Evolutionary conservation across 2,329 filamentous ascomycete genomes (phyloP).

Genomic region (Alternaria longipes): DNA sequence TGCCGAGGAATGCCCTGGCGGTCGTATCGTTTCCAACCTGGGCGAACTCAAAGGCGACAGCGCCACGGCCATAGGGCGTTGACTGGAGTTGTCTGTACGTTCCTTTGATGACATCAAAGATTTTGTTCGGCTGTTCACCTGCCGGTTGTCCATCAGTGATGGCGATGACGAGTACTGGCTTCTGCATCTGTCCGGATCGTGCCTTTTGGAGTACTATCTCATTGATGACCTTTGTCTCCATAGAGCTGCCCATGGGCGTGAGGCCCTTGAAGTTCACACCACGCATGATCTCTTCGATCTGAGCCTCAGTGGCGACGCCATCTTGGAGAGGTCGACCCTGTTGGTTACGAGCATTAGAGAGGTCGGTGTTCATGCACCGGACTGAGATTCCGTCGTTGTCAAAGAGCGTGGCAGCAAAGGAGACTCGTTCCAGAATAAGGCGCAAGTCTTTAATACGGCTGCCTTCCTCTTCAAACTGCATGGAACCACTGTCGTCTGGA

Average conservation of each 20-base stretch:
- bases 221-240: slow-evolving; percentile 71
- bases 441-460: slow-evolving; percentile 72
- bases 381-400: slow-evolving; percentile 73
- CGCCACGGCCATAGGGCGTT: slow-evolving; percentile 65
- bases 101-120: slow-evolving; percentile 66
- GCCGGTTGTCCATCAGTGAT: slow-evolving; percentile 74
- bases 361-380: slow-evolving; percentile 74
- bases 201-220: slow-evolving; percentile 66
- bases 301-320: slow-evolving; percentile 64
- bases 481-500: slow-evolving; percentile 72
- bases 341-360: slow-evolving; percentile 37
- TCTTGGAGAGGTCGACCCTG: slow-evolving; percentile 57
- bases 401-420: slow-evolving; percentile 73
- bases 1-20: slow-evolving; percentile 69
- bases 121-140: slow-evolving; percentile 65
- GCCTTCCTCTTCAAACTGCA: slow-evolving; percentile 73
- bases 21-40: slow-evolving; percentile 74
- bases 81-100: slow-evolving; percentile 48
- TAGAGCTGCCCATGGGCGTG: slow-evolving; percentile 71
- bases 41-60: slow-evolving; percentile 73
- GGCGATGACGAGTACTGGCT: slow-evolving; percentile 71
- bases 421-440: slow-evolving; percentile 70
- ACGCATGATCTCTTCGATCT: slow-evolving; percentile 66
- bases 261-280: slow-evolving; percentile 71
- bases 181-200: slow-evolving; percentile 63